Conservation (phyloP, 306 rosid species). For the Abrus pulchellus region DNA sequence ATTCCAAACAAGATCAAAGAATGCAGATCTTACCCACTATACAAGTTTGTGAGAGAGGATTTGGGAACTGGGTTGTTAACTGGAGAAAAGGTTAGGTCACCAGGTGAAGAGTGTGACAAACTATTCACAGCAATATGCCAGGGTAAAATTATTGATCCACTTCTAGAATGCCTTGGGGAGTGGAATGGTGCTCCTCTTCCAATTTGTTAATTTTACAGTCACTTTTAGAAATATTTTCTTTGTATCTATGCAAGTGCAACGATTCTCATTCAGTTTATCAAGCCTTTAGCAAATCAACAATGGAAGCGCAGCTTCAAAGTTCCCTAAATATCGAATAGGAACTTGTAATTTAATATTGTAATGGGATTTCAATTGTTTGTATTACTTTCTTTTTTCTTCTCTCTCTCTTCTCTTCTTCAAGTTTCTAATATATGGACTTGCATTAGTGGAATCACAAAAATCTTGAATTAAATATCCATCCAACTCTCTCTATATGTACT, state of each 20-base stretch:
- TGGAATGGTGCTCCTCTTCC: constrained; percentile 95
- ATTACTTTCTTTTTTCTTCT: too few species aligned
- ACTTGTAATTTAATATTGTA: constrained; percentile 33
- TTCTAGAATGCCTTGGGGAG: constrained; percentile 70
- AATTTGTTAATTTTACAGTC: constrained; percentile 52
- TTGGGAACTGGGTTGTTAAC: constrained; percentile 65
- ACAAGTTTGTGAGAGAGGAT: constrained; percentile 82
- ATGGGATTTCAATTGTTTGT: constrained; percentile 22
- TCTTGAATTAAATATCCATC: too few species aligned
- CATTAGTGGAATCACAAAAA: too few species aligned
- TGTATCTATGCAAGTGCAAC: constrained; percentile 30
- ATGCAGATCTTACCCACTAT: constrained; percentile 88
- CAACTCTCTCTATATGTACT: too few species aligned
- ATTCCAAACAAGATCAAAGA: constrained; percentile 70
- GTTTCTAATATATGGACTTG: too few species aligned
- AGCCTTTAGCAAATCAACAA: not conserved
- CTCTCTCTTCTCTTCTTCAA: too few species aligned
- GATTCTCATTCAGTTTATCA: constrained; percentile 14
- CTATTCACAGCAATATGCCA: constrained; percentile 75
- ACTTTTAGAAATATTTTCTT: not conserved
- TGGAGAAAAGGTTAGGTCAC: constrained; percentile 72
- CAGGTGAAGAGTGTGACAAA: constrained; percentile 86
- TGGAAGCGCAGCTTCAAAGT: constrained; percentile 22
- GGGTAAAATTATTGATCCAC: constrained; percentile 82
- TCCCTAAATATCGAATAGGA: constrained; percentile 10